Conservation (phyloP, 2,329 filamentous ascomycete genomes). For the Cercospora citrullina region DNA sequence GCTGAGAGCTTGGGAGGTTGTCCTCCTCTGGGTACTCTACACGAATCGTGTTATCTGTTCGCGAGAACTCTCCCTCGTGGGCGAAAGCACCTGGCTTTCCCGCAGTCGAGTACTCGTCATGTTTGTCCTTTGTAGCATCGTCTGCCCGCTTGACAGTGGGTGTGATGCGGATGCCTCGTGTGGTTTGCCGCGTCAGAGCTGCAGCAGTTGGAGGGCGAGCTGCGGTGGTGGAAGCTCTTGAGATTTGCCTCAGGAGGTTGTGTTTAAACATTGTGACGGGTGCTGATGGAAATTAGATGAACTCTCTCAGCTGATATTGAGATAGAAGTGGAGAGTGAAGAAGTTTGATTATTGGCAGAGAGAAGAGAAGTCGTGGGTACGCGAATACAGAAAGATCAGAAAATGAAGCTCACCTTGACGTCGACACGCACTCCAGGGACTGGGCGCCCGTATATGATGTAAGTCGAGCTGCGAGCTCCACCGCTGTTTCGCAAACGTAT, state of each 20-base stretch:
- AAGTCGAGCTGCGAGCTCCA: conserved; percentile 4
- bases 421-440: conserved; percentile 10
- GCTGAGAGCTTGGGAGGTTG: conserved; percentile 68
- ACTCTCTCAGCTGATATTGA: not conserved
- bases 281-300: not conserved
- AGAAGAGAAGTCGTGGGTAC: conserved; percentile 2
- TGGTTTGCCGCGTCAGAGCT: conserved; percentile 26
- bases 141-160: conserved; percentile 27
- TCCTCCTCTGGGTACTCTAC: conserved; percentile 80
- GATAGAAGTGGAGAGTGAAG: not conserved
- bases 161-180: conserved; percentile 28
- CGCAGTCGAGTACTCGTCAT: conserved; percentile 37
- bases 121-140: conserved; percentile 33
- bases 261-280: conserved; percentile 35
- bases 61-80: conserved; percentile 69
- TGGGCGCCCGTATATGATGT: conserved; percentile 7
- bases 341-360: not conserved
- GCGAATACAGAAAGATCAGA: not conserved
- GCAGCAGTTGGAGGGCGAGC: conserved; percentile 29
- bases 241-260: conserved; percentile 37
- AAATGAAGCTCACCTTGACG: conserved; percentile 13
- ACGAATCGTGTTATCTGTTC: conserved; percentile 75
- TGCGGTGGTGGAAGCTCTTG: conserved; percentile 36
- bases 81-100: conserved; percentile 40
- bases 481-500: conserved; percentile 3